Conservation (phyloP, 345 rosid species). For the Citrus mangshanensis region DNA sequence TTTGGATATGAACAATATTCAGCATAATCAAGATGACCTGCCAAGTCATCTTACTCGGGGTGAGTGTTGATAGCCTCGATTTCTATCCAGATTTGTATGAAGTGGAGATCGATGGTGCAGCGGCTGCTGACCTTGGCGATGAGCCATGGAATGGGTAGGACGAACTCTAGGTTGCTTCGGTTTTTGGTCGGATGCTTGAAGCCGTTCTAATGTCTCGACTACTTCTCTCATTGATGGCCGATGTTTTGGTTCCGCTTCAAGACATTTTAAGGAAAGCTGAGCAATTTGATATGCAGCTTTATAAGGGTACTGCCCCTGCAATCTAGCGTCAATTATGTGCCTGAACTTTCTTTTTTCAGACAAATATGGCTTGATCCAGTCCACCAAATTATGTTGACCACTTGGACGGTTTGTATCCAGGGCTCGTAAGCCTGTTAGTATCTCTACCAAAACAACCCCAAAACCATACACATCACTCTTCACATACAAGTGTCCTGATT, state of each 20-base stretch:
- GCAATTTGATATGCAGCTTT: constrained; percentile 65
- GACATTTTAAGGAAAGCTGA: constrained; percentile 66
- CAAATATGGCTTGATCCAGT: constrained; percentile 86
- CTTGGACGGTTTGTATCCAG: constrained; percentile 79
- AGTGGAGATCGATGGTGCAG: constrained; percentile 53
- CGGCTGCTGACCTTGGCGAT: constrained; percentile 37
- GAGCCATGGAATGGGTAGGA: constrained; percentile 28
- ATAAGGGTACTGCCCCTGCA: constrained; percentile 81
- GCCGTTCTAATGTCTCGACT: constrained; percentile 55
- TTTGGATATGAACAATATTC: background rate
- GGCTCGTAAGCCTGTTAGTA: constrained; percentile 77
- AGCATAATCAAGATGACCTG: background rate
- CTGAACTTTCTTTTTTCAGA: constrained; percentile 65
- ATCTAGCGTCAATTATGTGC: constrained; percentile 58
- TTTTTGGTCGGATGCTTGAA: constrained; percentile 50
- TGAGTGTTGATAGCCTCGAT: constrained; percentile 11
- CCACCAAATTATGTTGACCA: constrained; percentile 60
- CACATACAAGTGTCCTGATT: constrained; percentile 89
- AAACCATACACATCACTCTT: constrained; percentile 96
- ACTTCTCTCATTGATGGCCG: constrained; percentile 93
- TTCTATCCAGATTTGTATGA: constrained; percentile 35
- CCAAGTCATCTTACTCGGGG: background rate
- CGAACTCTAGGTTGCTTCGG: constrained; percentile 49
- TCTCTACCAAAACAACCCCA: constrained; percentile 88
- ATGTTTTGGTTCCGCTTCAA: constrained; percentile 60